Conservation (phyloP, 2,329 filamentous ascomycete genomes). For the Pseudofabraea citricarpa region DNA sequence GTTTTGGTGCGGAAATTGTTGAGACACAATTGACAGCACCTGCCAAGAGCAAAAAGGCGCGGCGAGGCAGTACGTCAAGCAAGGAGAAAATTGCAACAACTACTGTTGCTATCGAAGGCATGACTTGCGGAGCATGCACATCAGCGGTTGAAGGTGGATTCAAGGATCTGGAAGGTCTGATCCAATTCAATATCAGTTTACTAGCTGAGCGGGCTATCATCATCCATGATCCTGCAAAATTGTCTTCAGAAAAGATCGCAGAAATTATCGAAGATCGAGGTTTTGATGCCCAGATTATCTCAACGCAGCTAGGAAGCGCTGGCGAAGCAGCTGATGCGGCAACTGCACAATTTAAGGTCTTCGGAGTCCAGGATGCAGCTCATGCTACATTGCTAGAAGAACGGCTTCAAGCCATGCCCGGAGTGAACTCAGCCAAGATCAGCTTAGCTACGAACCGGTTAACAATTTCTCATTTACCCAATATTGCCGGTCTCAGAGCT, state of each 20-base stretch:
- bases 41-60: slow-evolving; percentile 24
- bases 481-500: slow-evolving; percentile 69
- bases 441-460: slow-evolving; percentile 71
- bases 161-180: slow-evolving; percentile 67
- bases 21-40: slow-evolving; percentile 55
- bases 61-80: slow-evolving; percentile 19
- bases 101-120: slow-evolving; percentile 86
- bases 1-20: slow-evolving; percentile 75
- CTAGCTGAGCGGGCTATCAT: slow-evolving; percentile 89
- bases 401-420: slow-evolving; percentile 57
- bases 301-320: slow-evolving; percentile 59
- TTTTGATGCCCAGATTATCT: slow-evolving; percentile 80
- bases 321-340: slow-evolving; percentile 51
- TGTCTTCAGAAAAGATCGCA: slow-evolving; percentile 69
- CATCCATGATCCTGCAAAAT: slow-evolving; percentile 69
- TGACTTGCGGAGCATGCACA: slow-evolving; percentile 97
- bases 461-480: slow-evolving; percentile 67
- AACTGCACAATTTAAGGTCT: slow-evolving; percentile 76
- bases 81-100: slow-evolving; percentile 56
- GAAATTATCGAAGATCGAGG: slow-evolving; percentile 86
- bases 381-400: slow-evolving; percentile 70
- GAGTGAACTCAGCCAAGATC: slow-evolving; percentile 70
- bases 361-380: slow-evolving; percentile 68
- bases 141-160: slow-evolving; percentile 86
- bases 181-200: slow-evolving; percentile 92